Base-by-base conservation (phyloP, 352 stramenopile genomes). In the Globisporangium cystogenes region DNA sequence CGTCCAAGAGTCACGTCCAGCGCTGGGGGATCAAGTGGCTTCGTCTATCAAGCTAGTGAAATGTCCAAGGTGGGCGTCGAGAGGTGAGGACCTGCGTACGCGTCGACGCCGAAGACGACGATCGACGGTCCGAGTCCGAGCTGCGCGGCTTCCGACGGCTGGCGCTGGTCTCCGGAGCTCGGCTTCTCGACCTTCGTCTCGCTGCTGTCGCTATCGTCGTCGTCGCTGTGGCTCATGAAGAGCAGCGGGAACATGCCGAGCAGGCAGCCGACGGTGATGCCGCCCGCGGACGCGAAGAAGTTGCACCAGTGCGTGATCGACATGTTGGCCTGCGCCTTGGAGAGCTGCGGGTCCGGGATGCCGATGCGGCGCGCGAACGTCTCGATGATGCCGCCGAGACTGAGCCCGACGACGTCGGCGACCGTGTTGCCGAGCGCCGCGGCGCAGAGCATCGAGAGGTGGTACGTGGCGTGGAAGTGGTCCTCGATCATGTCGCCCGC, bases 401-500 rank as follows among this genome's bases (percentile, higher is more conserved):
- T 96, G 33, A 98, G 81, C 7, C 95, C 95, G 4, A 91, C 79
- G 18, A 98, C 75, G 70, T 98, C 95, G 23, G 77, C 87, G 33
- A 99, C 82, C 24, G 97, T 97, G 67, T 99, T 98, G 18, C 94
- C 90, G 48, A 98, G 73, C 12, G 93, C 95, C 2, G 94, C 95
- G 18, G 95, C 95, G 45, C 88, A 97, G 48, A 99, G 82, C 56
- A 97, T 98, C 29, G 91, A 97, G 67, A 99, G 96, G 44, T 92
- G 93, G 55, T 98, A 86, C 26, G 76, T 79, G n/a, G 96, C 74
- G 51, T 97, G 94, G 44, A 98, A 86, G 45, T 94, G 83, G 36
- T 84, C 84, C 67, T 99, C 95, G 53, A 99, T 98, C 35, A 95
- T 90, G 56, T 99, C 95, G 10, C 96, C 95, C 0, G 90, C 90